Evolutionary conservation across 208 protist species (phyloP).

Genomic region (Crithidia sp.): DNA sequence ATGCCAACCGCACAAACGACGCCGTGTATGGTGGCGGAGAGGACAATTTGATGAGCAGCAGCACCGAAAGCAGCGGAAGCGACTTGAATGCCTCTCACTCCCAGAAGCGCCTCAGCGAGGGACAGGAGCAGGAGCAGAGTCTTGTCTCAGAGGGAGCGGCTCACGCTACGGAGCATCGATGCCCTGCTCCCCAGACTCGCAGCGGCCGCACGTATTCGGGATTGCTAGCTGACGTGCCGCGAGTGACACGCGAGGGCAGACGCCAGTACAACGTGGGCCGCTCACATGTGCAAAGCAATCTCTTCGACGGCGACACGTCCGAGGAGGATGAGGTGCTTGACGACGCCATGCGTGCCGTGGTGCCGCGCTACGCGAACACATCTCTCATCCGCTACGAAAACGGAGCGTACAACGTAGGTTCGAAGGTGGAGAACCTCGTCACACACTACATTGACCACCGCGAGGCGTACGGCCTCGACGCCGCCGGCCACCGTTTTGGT

Average conservation of each 20-base stretch:
- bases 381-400: constrained; percentile 72
- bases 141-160: neutral
- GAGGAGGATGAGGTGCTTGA: constrained; percentile 79
- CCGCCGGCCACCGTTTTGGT: constrained; percentile 22
- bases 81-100: constrained; percentile 18
- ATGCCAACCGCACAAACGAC: constrained; percentile 13
- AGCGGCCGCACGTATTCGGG: constrained; percentile 32
- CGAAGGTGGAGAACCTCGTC: constrained; percentile 44
- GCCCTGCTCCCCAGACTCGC: neutral
- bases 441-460: constrained; percentile 71
- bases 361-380: constrained; percentile 64
- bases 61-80: constrained; percentile 21
- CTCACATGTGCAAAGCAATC: constrained; percentile 38
- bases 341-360: constrained; percentile 81
- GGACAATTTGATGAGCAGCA: constrained; percentile 16
- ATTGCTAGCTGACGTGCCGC: constrained; percentile 44
- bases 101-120: constrained; percentile 23
- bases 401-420: constrained; percentile 86
- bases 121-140: constrained; percentile 35
- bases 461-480: constrained; percentile 70
- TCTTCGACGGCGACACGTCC: constrained; percentile 43
- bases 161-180: neutral
- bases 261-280: constrained; percentile 84
- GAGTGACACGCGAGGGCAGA: constrained; percentile 59
- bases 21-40: constrained; percentile 11